phyloP scores from a whole-genome alignment of 75 land plant genomes.

The Pinus tabuliformis region DNA sequence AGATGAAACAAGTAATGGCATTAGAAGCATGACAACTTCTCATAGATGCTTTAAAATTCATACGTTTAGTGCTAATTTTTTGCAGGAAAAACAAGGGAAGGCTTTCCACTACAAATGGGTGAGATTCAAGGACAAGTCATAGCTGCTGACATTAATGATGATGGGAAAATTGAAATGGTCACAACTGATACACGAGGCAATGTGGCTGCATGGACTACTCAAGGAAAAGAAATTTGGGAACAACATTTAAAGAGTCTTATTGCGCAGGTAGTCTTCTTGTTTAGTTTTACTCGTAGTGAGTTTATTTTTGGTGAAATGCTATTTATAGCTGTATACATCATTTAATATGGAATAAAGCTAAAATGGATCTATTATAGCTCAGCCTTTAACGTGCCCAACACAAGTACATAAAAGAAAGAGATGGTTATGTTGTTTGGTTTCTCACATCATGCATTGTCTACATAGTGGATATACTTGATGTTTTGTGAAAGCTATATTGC shows the following conservation, averaged over 20 bases:
- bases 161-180: slow-evolving; percentile 90
- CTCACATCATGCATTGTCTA: too few species aligned
- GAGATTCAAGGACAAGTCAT: slow-evolving; percentile 90
- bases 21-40: background rate
- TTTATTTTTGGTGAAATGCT: background rate
- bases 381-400: too few species aligned
- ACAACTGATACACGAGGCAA: slow-evolving; percentile 92
- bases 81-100: slow-evolving; percentile 70
- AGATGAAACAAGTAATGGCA: background rate
- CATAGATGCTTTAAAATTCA: background rate
- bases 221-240: slow-evolving; percentile 90
- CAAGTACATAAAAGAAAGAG: too few species aligned
- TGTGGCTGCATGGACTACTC: slow-evolving; percentile 93
- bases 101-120: slow-evolving; percentile 96
- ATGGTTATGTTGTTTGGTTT: too few species aligned
- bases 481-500: too few species aligned
- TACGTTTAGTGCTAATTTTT: background rate
- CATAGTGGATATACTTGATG: too few species aligned
- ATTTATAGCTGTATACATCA: background rate
- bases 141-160: slow-evolving; percentile 99
- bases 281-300: background rate
- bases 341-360: background rate
- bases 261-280: slow-evolving; percentile 66
- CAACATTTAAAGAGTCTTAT: slow-evolving; percentile 80
- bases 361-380: too few species aligned